Conservation (phyloP, 129 eudicot genomes). For the Rutidosis leptorrhynchoides region DNA sequence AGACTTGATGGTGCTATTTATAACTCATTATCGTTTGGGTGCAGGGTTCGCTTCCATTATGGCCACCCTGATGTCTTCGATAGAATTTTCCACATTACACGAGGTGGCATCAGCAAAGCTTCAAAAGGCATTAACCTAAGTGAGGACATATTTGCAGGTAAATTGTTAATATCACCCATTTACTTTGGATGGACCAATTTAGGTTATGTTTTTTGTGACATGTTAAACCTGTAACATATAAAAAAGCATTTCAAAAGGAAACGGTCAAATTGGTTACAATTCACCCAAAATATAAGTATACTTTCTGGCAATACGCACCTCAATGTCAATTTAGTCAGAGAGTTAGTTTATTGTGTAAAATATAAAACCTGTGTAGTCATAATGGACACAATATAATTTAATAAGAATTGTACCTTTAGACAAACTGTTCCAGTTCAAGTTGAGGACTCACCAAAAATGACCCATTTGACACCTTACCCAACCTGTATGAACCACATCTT, state of each 20-base stretch:
- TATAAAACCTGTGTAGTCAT: not conserved
- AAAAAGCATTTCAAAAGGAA: not conserved
- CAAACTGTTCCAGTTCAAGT: not conserved
- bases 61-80: conserved; percentile 99
- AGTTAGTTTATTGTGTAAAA: not conserved
- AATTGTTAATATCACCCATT: conserved; percentile 1
- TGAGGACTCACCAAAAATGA: not conserved
- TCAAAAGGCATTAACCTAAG: conserved; percentile 91
- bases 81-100: conserved; percentile 92
- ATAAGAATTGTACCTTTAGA: too few relatives aligned
- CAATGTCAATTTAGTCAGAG: not conserved
- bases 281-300: not conserved
- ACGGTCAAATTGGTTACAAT: not conserved
- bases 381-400: not conserved
- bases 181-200: not conserved
- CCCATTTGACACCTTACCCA: not conserved
- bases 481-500: not conserved
- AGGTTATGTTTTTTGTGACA: not conserved
- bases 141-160: conserved; percentile 97
- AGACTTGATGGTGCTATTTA: conserved; percentile 13
- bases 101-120: conserved; percentile 99
- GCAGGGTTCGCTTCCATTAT: conserved; percentile 97
- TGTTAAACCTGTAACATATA: not conserved
- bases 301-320: not conserved
- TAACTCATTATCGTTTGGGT: conserved; percentile 22